Evolutionary conservation across 1,139 yeast species (phyloP), one percentile per base, ranked within the genome.

Genomic region (Taphrina confusa): DNA sequence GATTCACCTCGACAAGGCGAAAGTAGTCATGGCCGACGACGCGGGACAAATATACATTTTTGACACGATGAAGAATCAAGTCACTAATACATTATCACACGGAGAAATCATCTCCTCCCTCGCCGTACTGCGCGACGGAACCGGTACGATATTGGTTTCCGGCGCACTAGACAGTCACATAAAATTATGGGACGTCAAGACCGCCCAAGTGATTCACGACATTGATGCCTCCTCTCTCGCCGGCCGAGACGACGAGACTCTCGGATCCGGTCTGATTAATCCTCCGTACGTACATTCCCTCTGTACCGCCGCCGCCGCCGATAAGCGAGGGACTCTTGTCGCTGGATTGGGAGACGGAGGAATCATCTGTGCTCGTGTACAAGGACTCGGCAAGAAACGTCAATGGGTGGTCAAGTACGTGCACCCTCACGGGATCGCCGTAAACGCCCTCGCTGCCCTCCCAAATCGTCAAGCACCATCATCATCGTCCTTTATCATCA

Each of bases 201-300:
- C 25, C 23, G 9, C 23, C 25, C 11, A 18, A 11, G 42, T 37
- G 3, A 20, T n/a, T 6, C 8, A 34, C 23, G 9, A 39, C 14
- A 36, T 36, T 12, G 40, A 36, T 36, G 40, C n/a, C 18, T 9
- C 40, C 40, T 9, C 40, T 8, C 18, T 18, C 18, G 42, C 42
- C 42, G 40, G 9, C 6, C 33, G 33, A 28, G 33, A 8, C 33
- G 33, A n/a, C 40, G 40, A 36, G 14, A 36, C 6, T 36, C 14
- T 16, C 20, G 45, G 20, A 39, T n/a, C 39, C n/a, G 47, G 47
- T n/a, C 14, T 47, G 37, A 14, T 47, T n/a, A 47, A 47, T 22
- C 52, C 52, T 4, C 42, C 52, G 18, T 47, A 47, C 52, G 52
- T 47, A 40, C 31, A 47, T n/a, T 20, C 42, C 12, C 40, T 47